These are phyloP conservation scores for Mucor plumbeus DNA, from an alignment of 371 early-diverging fungal species.

Conservation along the genomic window DNA sequence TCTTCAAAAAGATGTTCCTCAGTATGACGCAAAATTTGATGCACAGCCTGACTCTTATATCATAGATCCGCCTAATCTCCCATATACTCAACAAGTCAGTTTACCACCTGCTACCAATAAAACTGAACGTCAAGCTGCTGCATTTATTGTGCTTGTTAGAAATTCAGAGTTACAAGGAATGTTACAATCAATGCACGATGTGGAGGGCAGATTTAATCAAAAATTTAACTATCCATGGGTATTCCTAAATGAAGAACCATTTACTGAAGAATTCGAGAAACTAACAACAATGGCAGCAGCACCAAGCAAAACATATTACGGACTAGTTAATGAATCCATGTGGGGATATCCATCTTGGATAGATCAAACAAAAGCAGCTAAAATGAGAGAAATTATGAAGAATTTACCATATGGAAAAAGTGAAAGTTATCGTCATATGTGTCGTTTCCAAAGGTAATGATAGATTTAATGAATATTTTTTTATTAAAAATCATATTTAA, in stretches of 20 bases:
- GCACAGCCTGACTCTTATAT: constrained; percentile 34
- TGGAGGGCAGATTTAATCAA: constrained; percentile 78
- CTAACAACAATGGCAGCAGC: constrained; percentile 49
- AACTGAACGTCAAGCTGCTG: constrained; percentile 60
- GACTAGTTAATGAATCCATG: constrained; percentile 58
- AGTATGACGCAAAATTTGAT: constrained; percentile 8
- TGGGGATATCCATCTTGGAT: constrained; percentile 90
- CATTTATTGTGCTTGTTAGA: constrained; percentile 64
- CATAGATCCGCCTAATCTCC: constrained; percentile 34
- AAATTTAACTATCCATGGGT: constrained; percentile 86
- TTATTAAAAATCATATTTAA: neutral
- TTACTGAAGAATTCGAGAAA: constrained; percentile 61
- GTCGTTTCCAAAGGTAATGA: constrained; percentile 66
- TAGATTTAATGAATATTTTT: neutral
- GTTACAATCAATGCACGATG: constrained; percentile 57
- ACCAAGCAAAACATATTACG: constrained; percentile 55
- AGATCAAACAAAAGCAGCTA: constrained; percentile 65
- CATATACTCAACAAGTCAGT: constrained; percentile 30
- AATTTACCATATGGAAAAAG: constrained; percentile 84
- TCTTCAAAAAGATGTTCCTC: neutral
- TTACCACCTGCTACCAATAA: constrained; percentile 35
- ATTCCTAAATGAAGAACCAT: constrained; percentile 76
- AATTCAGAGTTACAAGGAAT: constrained; percentile 79
- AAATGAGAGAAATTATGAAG: constrained; percentile 58
- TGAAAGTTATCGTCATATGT: constrained; percentile 95